phyloP scores from a whole-genome alignment of 495 filamentous ascomycete genomes.

The Aspergillus conjunctus region DNA sequence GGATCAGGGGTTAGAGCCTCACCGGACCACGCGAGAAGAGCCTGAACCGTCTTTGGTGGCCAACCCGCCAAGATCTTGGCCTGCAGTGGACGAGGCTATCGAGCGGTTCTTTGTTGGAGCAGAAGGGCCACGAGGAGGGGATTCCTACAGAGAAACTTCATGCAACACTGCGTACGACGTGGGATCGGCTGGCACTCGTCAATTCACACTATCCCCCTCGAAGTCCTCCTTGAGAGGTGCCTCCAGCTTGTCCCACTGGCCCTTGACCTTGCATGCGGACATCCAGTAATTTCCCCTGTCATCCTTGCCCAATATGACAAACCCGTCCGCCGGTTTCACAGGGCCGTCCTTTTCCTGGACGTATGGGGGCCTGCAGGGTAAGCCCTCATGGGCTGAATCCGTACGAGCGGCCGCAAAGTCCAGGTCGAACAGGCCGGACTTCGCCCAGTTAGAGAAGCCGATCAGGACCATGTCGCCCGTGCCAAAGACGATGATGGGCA shows the following conservation, averaged over 20 bases:
- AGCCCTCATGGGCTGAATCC: constrained; percentile 1
- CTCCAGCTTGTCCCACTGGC: constrained; percentile 31
- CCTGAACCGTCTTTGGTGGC: no score
- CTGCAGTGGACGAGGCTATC: no score
- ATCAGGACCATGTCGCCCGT: constrained; percentile 37
- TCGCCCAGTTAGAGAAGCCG: constrained; percentile 50
- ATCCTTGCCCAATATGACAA: constrained; percentile 51
- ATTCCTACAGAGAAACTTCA: background rate
- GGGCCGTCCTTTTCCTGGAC: constrained; percentile 33
- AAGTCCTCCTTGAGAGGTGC: constrained; percentile 26
- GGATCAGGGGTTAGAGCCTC: no score
- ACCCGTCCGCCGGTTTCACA: constrained; percentile 28
- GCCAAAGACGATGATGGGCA: constrained; percentile 37
- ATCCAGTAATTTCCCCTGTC: constrained; percentile 53
- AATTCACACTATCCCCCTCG: constrained; percentile 11
- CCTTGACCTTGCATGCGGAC: constrained; percentile 27
- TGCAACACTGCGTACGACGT: background rate
- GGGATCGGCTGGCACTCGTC: background rate
- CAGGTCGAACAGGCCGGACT: constrained; percentile 45
- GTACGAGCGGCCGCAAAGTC: constrained; percentile 46
- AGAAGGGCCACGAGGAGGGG: no score
- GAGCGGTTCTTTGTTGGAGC: no score
- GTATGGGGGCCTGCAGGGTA: constrained; percentile 33
- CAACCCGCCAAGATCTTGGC: no score
- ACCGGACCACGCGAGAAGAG: no score